Evolutionary conservation across 768 basidiomycete species (phyloP).

Genomic region (Tulasnella sp.): DNA sequence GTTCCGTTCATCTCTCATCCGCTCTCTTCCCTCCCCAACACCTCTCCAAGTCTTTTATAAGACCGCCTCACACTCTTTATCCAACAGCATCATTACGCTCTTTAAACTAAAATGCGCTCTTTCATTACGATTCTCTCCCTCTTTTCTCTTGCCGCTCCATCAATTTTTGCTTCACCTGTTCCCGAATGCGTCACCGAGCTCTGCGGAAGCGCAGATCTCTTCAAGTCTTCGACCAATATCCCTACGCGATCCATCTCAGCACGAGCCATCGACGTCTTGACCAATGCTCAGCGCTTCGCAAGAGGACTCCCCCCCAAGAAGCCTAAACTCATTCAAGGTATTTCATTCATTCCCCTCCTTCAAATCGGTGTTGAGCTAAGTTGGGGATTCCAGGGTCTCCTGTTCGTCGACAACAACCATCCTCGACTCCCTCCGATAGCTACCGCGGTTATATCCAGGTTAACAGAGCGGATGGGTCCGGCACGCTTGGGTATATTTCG

Average conservation of each 20-base stretch:
- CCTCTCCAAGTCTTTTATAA: background rate
- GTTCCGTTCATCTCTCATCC: background rate
- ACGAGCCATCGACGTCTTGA: background rate
- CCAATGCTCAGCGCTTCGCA: background rate
- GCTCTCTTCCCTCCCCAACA: background rate
- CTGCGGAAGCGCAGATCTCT: background rate
- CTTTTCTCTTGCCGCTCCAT: background rate
- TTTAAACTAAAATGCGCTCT: background rate
- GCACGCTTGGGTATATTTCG: background rate
- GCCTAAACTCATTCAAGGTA: background rate
- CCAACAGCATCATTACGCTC: background rate
- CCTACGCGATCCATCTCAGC: background rate
- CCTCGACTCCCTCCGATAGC: background rate
- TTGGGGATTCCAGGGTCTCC: background rate
- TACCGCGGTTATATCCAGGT: background rate
- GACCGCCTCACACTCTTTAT: background rate
- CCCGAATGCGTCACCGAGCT: background rate
- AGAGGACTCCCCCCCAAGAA: background rate
- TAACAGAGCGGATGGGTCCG: background rate
- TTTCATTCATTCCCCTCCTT: background rate
- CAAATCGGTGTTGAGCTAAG: background rate
- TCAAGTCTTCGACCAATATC: background rate
- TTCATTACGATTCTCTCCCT: background rate
- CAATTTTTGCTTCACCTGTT: background rate
- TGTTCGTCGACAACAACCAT: background rate